Evolutionary conservation across 1,284 basidiomycete species (phyloP).

Genomic region (Uromyces viciae-fabae): DNA sequence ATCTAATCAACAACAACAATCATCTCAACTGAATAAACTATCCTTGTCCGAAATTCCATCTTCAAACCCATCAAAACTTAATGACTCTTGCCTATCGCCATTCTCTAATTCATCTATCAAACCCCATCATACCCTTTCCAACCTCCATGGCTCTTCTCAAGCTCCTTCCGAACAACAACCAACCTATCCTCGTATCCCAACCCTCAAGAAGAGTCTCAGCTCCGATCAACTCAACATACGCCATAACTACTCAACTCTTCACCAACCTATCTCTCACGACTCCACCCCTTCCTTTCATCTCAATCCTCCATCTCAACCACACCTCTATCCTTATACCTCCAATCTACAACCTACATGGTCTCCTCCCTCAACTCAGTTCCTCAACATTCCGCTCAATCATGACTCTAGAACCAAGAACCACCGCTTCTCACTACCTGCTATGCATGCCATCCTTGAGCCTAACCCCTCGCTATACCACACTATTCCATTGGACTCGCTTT

Average conservation of each 20-base stretch:
- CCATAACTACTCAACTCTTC: background rate
- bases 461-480: background rate
- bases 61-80: background rate
- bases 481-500: slow-evolving; percentile 7
- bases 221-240: slow-evolving; percentile 12
- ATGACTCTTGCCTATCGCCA: background rate
- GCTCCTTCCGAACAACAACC: background rate
- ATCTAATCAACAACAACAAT: no score
- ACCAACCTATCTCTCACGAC: background rate
- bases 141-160: background rate
- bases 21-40: no score
- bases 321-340: background rate
- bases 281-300: background rate
- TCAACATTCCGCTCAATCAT: background rate
- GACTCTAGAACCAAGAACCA: background rate
- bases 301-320: background rate
- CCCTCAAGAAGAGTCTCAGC: slow-evolving; percentile 38
- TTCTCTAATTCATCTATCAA: background rate
- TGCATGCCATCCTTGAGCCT: slow-evolving; percentile 12
- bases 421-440: slow-evolving; percentile 1
- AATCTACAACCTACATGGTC: background rate
- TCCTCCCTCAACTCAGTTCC: background rate
- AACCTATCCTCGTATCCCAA: background rate
- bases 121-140: background rate
- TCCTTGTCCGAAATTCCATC: background rate